Percentiles rank a stretch among this genome's conserved stretches.
These are phyloP conservation scores for Cryptomeria japonica DNA, from an alignment of 75 land plant species.

Conservation along the genomic window DNA sequence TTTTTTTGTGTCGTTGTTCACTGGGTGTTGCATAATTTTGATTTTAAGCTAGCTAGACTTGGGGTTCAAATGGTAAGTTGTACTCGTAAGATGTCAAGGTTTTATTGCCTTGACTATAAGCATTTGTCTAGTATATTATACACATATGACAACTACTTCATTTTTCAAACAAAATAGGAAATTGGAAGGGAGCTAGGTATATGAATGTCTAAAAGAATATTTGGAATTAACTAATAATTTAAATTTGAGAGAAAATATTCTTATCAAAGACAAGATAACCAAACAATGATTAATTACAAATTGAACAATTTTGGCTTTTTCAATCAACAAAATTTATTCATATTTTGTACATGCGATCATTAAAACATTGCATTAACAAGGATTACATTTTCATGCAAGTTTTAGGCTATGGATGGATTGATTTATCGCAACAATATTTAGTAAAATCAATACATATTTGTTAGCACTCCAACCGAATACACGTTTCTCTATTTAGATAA, in stretches of 20 bases:
- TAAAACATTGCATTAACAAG: neutral
- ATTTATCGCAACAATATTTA: slow-evolving; percentile 51
- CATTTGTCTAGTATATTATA: too few relatives aligned
- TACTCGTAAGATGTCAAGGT: too few relatives aligned
- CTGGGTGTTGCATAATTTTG: neutral
- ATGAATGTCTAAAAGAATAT: too few relatives aligned
- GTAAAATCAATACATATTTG: slow-evolving; percentile 77
- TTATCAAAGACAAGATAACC: neutral
- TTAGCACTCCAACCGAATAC: slow-evolving; percentile 70
- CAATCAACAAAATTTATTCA: neutral
- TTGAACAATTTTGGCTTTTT: neutral
- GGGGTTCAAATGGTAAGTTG: too few relatives aligned
- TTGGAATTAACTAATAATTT: too few relatives aligned
- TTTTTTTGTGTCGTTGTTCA: too few relatives aligned
- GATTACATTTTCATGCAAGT: slow-evolving; percentile 25
- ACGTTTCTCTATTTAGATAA: slow-evolving; percentile 69
- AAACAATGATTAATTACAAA: neutral
- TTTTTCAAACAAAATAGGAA: neutral
- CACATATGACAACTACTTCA: neutral
- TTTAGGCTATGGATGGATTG: slow-evolving; percentile 80
- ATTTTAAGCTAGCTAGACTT: neutral
- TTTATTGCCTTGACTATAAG: too few relatives aligned
- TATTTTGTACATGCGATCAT: neutral
- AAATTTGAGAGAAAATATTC: neutral
- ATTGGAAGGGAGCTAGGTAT: neutral